Conservation (phyloP, 495 filamentous ascomycete genomes). For the Arthonia radiata region DNA sequence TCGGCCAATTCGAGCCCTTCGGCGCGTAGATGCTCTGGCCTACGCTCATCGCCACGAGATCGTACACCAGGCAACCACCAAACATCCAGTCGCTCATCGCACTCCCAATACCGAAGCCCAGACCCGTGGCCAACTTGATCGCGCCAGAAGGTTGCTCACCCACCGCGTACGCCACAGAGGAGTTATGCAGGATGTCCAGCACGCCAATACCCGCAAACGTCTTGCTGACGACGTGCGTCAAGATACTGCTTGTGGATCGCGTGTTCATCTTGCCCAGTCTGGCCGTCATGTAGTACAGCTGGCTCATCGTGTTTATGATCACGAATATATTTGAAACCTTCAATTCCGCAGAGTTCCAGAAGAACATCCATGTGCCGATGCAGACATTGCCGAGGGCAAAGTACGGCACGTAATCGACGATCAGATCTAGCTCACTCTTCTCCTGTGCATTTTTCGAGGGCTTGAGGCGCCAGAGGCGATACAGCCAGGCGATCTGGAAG, state of each 20-base stretch:
- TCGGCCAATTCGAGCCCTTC: conserved; percentile 20
- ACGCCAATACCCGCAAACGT: conserved; percentile 29
- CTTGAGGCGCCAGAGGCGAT: conserved; percentile 20
- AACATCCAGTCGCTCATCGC: conserved; percentile 25
- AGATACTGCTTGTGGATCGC: conserved; percentile 15
- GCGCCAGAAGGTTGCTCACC: conserved; percentile 14
- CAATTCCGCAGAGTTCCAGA: conserved; percentile 23
- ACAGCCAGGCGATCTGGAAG: conserved; percentile 26
- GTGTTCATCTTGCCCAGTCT: conserved; percentile 21
- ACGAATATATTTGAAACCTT: conserved; percentile 23
- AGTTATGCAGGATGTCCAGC: conserved; percentile 26
- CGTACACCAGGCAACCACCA: conserved; percentile 26
- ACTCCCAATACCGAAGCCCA: conserved; percentile 19
- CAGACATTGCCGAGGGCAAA: conserved; percentile 25
- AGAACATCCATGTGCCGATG: conserved; percentile 32
- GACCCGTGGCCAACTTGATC: conserved; percentile 20
- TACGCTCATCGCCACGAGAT: conserved; percentile 21
- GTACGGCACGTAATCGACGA: conserved; percentile 20
- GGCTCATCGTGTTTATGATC: conserved; percentile 21
- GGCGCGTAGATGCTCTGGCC: no score
- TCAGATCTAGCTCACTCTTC: conserved; percentile 12
- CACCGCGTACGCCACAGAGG: conserved; percentile 22
- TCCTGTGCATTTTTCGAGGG: conserved; percentile 9
- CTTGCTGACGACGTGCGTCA: conserved; percentile 25
- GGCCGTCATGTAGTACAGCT: conserved; percentile 22